Conservation (phyloP, 2,329 filamentous ascomycete species). For the Trichoderma atrobrunneum region DNA sequence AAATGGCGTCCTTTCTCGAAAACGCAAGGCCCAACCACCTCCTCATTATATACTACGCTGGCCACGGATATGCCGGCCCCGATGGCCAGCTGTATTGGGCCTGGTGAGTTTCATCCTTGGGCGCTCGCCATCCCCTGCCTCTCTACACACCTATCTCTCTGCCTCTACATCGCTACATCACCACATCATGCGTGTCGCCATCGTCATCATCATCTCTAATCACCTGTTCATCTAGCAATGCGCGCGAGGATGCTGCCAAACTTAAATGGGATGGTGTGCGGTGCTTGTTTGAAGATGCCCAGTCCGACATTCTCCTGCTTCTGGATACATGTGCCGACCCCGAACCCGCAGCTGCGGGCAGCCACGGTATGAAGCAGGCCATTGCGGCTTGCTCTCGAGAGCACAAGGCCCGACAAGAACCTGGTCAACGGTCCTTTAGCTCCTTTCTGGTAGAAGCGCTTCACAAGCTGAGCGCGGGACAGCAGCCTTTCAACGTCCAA, state of each 20-base stretch:
- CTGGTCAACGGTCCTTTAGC: constrained; percentile 54
- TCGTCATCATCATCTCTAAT: constrained; percentile 5
- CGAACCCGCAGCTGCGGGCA: constrained; percentile 49
- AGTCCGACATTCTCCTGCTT: constrained; percentile 60
- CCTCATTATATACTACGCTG: constrained; percentile 63
- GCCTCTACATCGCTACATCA: constrained; percentile 28
- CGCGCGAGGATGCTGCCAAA: constrained; percentile 56
- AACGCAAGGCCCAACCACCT: constrained; percentile 57
- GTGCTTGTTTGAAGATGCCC: constrained; percentile 60
- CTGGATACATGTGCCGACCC: constrained; percentile 60
- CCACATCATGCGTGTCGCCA: constrained; percentile 29
- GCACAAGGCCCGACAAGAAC: constrained; percentile 42
- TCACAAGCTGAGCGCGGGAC: constrained; percentile 46
- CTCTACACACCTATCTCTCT: constrained; percentile 20
- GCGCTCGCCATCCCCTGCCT: neutral
- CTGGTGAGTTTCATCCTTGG: constrained; percentile 48
- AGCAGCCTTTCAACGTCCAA: constrained; percentile 56
- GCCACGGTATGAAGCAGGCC: constrained; percentile 58
- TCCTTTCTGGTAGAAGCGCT: constrained; percentile 56
- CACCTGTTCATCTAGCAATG: constrained; percentile 43
- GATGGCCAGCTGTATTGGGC: constrained; percentile 66
- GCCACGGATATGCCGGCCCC: constrained; percentile 55
- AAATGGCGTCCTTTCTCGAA: constrained; percentile 59
- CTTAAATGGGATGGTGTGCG: constrained; percentile 63
- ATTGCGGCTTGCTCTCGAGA: constrained; percentile 60